Evolutionary conservation across 1,284 basidiomycete species (phyloP).

Genomic region (Inonotus hispidus): DNA sequence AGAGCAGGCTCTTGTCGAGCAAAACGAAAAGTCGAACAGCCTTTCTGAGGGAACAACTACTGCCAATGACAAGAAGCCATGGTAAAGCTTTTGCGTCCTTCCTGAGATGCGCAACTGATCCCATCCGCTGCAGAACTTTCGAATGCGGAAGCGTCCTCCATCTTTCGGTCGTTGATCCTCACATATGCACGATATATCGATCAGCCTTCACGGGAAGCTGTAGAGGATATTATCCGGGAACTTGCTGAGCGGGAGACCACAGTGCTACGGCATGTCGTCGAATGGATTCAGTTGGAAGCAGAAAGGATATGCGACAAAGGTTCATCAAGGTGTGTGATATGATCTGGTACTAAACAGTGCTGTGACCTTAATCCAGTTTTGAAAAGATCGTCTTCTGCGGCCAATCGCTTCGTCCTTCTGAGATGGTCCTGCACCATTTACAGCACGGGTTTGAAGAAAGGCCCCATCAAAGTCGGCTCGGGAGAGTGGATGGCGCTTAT

Average conservation of each 20-base stretch:
- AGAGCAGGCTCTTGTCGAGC: slow-evolving; percentile 41
- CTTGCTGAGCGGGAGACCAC: slow-evolving; percentile 39
- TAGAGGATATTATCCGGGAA: slow-evolving; percentile 58
- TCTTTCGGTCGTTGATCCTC: slow-evolving; percentile 67
- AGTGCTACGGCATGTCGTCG: background rate
- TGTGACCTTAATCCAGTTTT: slow-evolving; percentile 41
- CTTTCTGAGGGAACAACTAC: slow-evolving; percentile 58
- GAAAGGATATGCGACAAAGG: slow-evolving; percentile 35
- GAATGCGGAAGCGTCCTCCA: slow-evolving; percentile 59
- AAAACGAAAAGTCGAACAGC: slow-evolving; percentile 50
- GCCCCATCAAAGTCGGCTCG: slow-evolving; percentile 31
- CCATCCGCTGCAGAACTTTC: slow-evolving; percentile 46
- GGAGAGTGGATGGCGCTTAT: slow-evolving; percentile 47
- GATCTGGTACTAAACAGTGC: slow-evolving; percentile 57
- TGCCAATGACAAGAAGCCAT: slow-evolving; percentile 52
- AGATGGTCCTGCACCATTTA: slow-evolving; percentile 72
- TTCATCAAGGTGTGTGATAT: slow-evolving; percentile 38
- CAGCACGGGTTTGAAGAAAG: slow-evolving; percentile 35
- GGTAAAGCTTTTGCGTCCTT: slow-evolving; percentile 35
- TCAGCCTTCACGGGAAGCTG: slow-evolving; percentile 60
- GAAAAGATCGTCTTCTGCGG: slow-evolving; percentile 48
- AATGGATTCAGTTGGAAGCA: slow-evolving; percentile 13
- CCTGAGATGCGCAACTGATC: background rate
- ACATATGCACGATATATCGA: slow-evolving; percentile 79
- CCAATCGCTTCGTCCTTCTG: slow-evolving; percentile 66